A percentile compares a stretch with the other conserved stretches of the same genome.
Conservation (phyloP, 1,284 basidiomycete genomes). For the Cutaneotrichosporon cavernicola region DNA sequence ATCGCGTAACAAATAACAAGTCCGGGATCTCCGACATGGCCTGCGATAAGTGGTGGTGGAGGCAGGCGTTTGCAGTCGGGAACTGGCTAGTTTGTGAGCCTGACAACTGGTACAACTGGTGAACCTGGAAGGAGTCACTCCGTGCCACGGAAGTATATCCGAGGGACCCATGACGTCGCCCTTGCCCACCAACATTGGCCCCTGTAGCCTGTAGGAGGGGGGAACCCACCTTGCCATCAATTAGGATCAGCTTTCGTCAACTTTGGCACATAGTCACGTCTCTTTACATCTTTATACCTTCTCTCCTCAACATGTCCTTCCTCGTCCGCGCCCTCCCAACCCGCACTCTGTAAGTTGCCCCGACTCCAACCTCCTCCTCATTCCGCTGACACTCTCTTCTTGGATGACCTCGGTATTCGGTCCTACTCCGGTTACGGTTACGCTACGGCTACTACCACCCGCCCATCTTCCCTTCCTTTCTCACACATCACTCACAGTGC, state of each 20-base stretch:
- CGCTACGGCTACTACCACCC: neutral
- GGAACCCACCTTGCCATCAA: too few species aligned
- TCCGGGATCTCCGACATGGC: too few species aligned
- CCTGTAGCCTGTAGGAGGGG: too few species aligned
- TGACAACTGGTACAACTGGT: too few species aligned
- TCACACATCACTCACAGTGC: neutral
- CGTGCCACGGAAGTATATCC: too few species aligned
- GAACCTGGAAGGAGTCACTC: too few species aligned
- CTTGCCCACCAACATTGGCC: too few species aligned
- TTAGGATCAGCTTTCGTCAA: neutral
- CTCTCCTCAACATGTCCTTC: conserved; percentile 7
- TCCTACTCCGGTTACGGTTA: neutral
- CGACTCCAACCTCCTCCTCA: neutral
- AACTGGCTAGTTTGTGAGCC: too few species aligned
- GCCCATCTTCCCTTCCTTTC: neutral
- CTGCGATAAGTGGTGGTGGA: too few species aligned
- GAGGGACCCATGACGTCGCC: too few species aligned
- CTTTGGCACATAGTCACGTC: neutral
- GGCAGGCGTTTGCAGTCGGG: too few species aligned
- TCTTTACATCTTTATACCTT: neutral
- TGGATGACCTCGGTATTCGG: neutral
- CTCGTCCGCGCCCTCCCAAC: conserved; percentile 9
- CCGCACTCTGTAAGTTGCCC: conserved; percentile 3
- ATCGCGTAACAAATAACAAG: too few species aligned
- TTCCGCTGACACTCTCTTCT: conserved; percentile 1